Evolutionary conservation across 176 grass and related monocot species (phyloP).

Genomic region (Oryza rufipogon): DNA sequence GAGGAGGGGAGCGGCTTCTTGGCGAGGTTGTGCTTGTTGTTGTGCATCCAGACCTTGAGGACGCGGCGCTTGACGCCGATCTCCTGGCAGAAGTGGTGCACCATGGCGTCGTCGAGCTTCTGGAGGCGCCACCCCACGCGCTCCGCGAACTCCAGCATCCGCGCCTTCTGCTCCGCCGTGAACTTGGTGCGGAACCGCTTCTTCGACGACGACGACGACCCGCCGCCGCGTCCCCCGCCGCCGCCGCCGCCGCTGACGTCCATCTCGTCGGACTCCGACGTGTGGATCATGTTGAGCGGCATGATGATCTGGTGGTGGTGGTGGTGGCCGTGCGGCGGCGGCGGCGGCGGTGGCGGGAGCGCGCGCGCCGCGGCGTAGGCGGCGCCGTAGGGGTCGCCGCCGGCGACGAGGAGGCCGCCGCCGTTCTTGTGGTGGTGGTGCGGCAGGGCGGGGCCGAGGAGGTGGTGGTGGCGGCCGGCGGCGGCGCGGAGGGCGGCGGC

Average conservation of each 20-base stretch:
- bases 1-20: conserved; percentile 42
- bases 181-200: conserved; percentile 95
- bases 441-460: conserved; percentile 40
- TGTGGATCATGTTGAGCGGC: conserved; percentile 75
- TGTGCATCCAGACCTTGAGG: conserved; percentile 99
- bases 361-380: conserved; percentile 44
- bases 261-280: conserved; percentile 89
- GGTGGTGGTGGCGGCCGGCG: conserved; percentile 33
- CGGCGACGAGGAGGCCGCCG: conserved; percentile 40
- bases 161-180: conserved; percentile 83
- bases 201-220: conserved; percentile 29
- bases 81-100: conserved; percentile 84
- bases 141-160: conserved; percentile 89
- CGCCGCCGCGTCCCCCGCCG: conserved; percentile 8
- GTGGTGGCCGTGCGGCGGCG: background rate
- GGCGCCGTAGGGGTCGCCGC: conserved; percentile 44
- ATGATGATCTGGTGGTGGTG: conserved; percentile 63
- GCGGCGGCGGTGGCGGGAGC: background rate
- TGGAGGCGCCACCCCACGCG: conserved; percentile 78
- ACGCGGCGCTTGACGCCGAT: conserved; percentile 87
- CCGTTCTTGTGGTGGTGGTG: conserved; percentile 13
- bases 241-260: conserved; percentile 39
- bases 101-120: conserved; percentile 78
- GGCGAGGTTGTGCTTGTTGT: conserved; percentile 95
- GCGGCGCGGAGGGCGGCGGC: conserved; percentile 16